Percentiles rank a stretch among this genome's conserved stretches.
Evolutionary conservation across 305 asterid species (phyloP).

Genomic region (Stenogyne calaminthoides): DNA sequence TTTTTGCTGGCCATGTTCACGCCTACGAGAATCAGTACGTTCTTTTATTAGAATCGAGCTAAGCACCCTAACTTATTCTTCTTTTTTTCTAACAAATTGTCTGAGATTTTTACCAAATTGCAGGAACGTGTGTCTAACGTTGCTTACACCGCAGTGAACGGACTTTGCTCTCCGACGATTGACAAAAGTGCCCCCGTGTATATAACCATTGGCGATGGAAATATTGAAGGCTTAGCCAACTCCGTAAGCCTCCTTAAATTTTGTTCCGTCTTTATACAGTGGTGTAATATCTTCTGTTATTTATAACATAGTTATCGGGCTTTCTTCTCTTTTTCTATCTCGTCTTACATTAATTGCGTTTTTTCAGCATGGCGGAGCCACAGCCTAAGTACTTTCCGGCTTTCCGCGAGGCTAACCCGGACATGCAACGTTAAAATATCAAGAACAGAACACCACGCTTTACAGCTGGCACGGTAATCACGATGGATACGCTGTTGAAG

Average conservation of each 20-base stretch:
- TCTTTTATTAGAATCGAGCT: background rate
- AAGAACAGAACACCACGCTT: constrained; percentile 79
- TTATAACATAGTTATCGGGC: background rate
- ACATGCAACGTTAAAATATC: constrained; percentile 70
- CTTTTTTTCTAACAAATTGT: background rate
- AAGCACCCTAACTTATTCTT: background rate
- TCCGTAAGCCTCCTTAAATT: constrained; percentile 41
- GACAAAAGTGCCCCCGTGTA: constrained; percentile 75
- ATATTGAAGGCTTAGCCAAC: constrained; percentile 66
- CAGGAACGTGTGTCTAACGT: constrained; percentile 75
- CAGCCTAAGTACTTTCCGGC: constrained; percentile 88
- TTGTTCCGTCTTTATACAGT: background rate
- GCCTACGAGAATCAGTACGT: constrained; percentile 80
- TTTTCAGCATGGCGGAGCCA: constrained; percentile 79
- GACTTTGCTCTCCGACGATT: constrained; percentile 51
- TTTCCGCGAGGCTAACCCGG: constrained; percentile 82
- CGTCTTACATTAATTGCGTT: no score
- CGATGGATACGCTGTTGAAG: constrained; percentile 62
- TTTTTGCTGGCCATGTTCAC: constrained; percentile 93
- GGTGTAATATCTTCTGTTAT: background rate
- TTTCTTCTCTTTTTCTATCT: no score
- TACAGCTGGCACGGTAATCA: constrained; percentile 80
- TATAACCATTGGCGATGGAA: constrained; percentile 79
- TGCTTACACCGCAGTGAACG: constrained; percentile 61
- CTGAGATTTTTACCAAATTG: background rate